phyloP scores from a whole-genome alignment of 345 rosid species.

The Schrenkiella parvula region DNA sequence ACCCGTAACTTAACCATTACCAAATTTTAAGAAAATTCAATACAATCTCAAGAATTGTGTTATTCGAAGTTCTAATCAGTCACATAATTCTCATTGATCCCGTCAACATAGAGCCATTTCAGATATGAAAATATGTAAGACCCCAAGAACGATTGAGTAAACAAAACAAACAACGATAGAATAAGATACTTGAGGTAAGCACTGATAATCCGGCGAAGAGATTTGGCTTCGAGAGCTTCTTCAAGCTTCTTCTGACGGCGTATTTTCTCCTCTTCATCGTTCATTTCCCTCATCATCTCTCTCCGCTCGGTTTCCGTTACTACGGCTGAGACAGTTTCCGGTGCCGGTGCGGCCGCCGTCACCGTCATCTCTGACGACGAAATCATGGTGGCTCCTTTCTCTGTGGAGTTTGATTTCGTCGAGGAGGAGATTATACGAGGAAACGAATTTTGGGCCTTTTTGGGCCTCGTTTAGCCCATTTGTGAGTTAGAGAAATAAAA shows the following conservation, averaged over 20 bases:
- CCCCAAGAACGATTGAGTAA: neutral
- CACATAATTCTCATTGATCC: neutral
- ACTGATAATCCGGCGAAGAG: conserved; percentile 91
- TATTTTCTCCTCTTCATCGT: conserved; percentile 54
- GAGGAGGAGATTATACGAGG: neutral
- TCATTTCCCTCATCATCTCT: conserved; percentile 25
- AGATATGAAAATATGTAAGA: neutral
- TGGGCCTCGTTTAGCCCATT: neutral
- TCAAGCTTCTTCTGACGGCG: conserved; percentile 72
- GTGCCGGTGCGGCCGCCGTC: neutral
- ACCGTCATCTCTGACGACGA: conserved; percentile 23
- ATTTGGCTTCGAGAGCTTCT: conserved; percentile 91
- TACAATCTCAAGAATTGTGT: neutral
- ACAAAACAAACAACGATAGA: neutral
- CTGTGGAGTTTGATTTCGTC: neutral
- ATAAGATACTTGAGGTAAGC: conserved; percentile 80
- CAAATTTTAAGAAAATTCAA: neutral
- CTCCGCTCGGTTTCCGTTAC: neutral
- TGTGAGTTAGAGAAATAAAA: neutral
- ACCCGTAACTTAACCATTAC: neutral
- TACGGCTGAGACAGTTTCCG: neutral
- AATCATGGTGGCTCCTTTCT: conserved; percentile 8
- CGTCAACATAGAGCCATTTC: neutral
- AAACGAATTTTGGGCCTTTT: neutral
- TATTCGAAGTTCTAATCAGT: neutral